Conservation (phyloP, 495 filamentous ascomycete species). For the Beverwykella pulmonaria region DNA sequence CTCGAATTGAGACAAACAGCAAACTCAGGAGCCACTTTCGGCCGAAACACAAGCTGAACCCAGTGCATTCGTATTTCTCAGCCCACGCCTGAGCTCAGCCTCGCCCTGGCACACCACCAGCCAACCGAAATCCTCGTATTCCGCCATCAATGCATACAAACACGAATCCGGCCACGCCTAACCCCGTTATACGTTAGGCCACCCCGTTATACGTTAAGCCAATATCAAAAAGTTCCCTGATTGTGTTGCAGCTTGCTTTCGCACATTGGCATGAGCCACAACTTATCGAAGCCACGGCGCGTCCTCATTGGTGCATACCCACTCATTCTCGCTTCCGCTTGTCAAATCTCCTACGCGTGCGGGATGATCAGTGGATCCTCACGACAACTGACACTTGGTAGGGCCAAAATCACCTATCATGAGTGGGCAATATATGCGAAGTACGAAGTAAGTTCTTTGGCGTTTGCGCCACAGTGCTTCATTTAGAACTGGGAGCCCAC, state of each 20-base stretch:
- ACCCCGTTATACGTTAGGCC: neutral
- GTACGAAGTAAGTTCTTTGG: neutral
- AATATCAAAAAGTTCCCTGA: neutral
- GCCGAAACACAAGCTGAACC: slow-evolving; percentile 1
- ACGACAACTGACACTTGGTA: neutral
- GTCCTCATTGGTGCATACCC: neutral
- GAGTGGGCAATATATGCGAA: neutral
- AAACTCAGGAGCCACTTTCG: neutral
- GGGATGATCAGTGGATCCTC: slow-evolving; percentile 6
- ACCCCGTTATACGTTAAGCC: neutral
- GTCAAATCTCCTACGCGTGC: neutral
- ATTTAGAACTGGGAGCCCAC: neutral
- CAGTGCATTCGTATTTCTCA: neutral
- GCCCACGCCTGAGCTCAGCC: neutral
- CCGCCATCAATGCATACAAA: neutral
- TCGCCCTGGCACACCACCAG: neutral
- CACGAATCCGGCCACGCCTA: neutral
- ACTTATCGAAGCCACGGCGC: neutral
- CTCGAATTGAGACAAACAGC: neutral
- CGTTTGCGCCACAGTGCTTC: neutral
- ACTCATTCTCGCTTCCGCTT: neutral
- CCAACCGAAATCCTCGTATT: neutral
- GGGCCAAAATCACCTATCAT: neutral
- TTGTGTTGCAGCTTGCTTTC: neutral
- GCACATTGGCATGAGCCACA: neutral